Conservation (phyloP, 257 asterid genomes). For the Solanum lignicaule region DNA sequence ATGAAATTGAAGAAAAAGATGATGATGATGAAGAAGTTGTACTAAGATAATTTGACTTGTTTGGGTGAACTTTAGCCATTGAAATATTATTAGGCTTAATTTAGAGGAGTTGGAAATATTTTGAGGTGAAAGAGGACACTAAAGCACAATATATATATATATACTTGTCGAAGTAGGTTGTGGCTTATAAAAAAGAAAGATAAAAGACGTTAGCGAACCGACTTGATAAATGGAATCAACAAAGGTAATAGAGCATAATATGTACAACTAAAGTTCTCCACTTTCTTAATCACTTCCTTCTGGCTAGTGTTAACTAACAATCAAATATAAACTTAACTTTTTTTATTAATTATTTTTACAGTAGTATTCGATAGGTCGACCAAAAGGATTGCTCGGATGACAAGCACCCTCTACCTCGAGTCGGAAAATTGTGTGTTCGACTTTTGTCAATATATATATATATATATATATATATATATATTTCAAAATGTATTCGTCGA, state of each 20-base stretch:
- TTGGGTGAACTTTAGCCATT: constrained; percentile 61
- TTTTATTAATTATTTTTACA: too few species aligned
- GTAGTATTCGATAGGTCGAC: too few species aligned
- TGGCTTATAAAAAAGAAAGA: too few species aligned
- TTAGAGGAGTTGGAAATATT: background rate
- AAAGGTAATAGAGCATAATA: background rate
- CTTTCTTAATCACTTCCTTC: background rate
- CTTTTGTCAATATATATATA: too few species aligned
- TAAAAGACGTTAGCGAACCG: too few species aligned
- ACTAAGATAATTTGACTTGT: background rate
- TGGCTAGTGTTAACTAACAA: background rate
- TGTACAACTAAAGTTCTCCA: background rate
- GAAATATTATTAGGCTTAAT: background rate
- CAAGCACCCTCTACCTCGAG: accelerated
- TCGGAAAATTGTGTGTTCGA: too few species aligned
- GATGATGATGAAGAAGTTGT: background rate
- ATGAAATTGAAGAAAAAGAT: background rate
- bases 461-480: accelerated
- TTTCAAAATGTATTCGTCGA: background rate
- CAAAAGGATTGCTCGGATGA: too few species aligned
- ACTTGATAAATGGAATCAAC: background rate
- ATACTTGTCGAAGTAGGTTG: too few species aligned
- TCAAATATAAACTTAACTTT: background rate
- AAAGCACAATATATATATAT: background rate
- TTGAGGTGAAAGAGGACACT: background rate